Base-by-base conservation (phyloP, 2,329 filamentous ascomycete species). In the Incumbomyces lentus region DNA sequence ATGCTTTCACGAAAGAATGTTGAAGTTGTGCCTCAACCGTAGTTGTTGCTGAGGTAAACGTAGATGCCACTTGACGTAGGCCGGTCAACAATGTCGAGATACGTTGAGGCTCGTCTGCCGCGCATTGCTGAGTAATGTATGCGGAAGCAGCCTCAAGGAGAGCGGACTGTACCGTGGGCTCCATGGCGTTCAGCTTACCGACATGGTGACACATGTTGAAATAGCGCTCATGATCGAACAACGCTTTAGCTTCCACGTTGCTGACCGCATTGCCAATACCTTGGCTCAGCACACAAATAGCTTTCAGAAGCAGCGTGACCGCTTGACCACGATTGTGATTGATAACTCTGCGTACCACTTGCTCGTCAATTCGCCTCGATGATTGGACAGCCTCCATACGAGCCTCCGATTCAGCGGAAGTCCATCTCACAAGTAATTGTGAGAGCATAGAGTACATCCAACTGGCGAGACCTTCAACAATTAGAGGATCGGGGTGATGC, bases 381-480 rank as follows among this genome's bases (percentile, higher is more conserved):
- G 42, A 37, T 29, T 14, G 14, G 10, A 16, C 18, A 30, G 42
- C 42, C 7, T 45, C 42, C 6, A 12, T 31, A 7, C 42, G 32
- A 10, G 42, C 42, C 3, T 45, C 42, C 2, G 18, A 31, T 18
- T 45, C 33, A 14, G 42, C 42, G 6, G 42, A 29, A 2, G 17
- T 38, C 42, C 42, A 45, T 35, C 42, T 37, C 12, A 13, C 14
- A 4, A 45, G 5, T 19, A 45, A 31, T 14, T 45, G 42, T 13
- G 33, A 37, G 13, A 45, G 30, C 7, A 45, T 45, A 8, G 42
- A 37, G 22, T 36, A 45, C 33, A 45, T 29, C 42, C 42, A 45
- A 29, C 11, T 22, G 29, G 33, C 42, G 6, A 45, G 34, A 6
- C 42, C 42, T 29, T 38, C n/a, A 16, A 45, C 17, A 17, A 45